Conservation (phyloP, 345 rosid genomes). For the Syzygium jambos region DNA sequence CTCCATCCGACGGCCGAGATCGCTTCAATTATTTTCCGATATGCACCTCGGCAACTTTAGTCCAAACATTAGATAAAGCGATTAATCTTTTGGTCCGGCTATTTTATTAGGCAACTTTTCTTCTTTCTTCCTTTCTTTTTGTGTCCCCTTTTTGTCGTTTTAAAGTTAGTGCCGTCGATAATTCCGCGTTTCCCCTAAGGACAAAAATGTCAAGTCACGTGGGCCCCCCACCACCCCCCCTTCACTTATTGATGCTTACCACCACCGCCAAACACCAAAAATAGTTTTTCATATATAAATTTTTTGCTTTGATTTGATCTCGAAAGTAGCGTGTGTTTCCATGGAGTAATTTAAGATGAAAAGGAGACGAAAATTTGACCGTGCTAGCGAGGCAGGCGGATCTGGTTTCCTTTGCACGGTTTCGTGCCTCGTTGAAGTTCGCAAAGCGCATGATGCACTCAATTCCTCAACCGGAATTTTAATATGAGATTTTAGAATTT, state of each 20-base stretch:
- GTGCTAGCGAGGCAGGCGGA: neutral
- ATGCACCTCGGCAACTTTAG: neutral
- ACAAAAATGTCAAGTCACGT: too few relatives aligned
- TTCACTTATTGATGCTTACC: neutral
- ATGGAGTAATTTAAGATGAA: neutral
- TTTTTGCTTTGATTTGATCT: neutral
- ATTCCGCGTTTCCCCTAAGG: neutral
- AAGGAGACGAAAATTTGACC: neutral
- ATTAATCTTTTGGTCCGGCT: neutral
- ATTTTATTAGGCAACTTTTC: neutral
- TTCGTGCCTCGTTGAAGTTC: neutral
- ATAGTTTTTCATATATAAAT: neutral
- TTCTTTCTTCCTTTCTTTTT: neutral
- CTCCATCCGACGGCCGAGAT: neutral
- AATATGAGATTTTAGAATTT: neutral
- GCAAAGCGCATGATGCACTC: neutral
- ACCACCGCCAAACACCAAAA: neutral
- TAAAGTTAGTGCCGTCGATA: neutral
- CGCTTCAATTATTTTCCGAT: neutral
- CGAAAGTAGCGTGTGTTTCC: neutral
- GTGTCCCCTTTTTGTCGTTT: neutral
- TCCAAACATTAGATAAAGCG: neutral
- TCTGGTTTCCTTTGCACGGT: neutral
- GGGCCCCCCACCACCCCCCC: neutral
- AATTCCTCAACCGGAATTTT: neutral